Evolutionary conservation across 2,329 filamentous ascomycete species (phyloP), one percentile per base, ranked within the genome.

Genomic region (Colletotrichum camelliae): DNA sequence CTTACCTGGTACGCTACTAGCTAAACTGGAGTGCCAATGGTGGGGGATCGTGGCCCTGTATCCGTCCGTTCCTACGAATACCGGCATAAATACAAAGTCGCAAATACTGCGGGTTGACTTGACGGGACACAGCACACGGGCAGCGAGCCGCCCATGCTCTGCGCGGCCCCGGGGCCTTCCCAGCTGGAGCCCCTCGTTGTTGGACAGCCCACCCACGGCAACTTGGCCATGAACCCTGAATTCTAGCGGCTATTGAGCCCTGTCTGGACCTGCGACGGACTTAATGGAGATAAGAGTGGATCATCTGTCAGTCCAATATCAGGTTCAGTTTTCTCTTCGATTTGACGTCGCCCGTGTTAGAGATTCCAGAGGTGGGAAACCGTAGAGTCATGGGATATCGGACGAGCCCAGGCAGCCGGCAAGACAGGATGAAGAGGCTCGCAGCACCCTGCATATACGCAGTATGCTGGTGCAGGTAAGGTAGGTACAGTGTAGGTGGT

Each of bases 281-380:
- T 60, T 75, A 73, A 73, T 70, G 73, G 73, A 75, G 33, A 64
- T 43, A 73, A 73, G 16, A 48, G 31, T 62, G 62, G 62, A n/a
- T 15, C 21, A 9, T 33, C 27, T 29, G 33, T 24, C 21, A 27
- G 67, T 62, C 24, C 31, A 31, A 64, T 39, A 39, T 60, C 37
- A 39, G 15, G 24, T 13, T 39, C 16, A 31, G 15, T 43, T 55
- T 62, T 37, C 24, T 57, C n/a, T 57, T 60, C n/a, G 4, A 52
- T 52, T 52, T 48, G 60, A 71, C 67, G 21, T 66, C 31, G 60
- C 33, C 31, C 12, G 33, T 58, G 66, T 70, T 21, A 37, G 27
- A 74, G 71, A 58, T 58, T 62, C 43, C 33, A 24, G n/a, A 69
- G 18, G 27, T 37, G 18, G 48, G 24, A 57, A 15, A 16, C 33